Evolutionary conservation across 352 stramenopile genomes (phyloP).

Genomic region (Globisporangium solare): DNA sequence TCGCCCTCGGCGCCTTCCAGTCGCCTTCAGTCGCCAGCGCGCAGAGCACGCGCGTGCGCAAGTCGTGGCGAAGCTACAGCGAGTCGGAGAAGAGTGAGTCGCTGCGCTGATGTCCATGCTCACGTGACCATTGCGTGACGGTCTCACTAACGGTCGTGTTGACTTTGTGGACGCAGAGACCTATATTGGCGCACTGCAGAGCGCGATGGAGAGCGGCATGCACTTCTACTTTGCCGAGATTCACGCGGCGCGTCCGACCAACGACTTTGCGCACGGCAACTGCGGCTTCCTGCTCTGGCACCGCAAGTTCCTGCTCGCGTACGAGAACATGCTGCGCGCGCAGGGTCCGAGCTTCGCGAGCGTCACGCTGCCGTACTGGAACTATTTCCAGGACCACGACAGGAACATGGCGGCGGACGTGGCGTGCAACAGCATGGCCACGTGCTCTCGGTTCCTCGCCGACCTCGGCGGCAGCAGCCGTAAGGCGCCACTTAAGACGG

Average conservation of each 20-base stretch:
- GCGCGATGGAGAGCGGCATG: neutral
- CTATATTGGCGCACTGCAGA: neutral
- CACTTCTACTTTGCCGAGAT: slow-evolving; percentile 3
- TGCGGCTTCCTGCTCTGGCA: slow-evolving; percentile 5
- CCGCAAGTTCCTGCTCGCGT: slow-evolving; percentile 4
- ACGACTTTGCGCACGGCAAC: slow-evolving; percentile 1
- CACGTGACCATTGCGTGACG: neutral
- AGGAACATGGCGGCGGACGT: neutral
- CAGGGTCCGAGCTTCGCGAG: slow-evolving; percentile 7
- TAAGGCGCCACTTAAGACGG: neutral
- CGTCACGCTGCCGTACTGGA: slow-evolving; percentile 11
- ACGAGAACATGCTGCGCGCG: slow-evolving; percentile 8
- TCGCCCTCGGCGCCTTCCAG: neutral
- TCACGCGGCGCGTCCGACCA: slow-evolving; percentile 1
- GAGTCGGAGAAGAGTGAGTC: neutral
- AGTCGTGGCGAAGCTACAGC: neutral
- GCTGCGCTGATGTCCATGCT: neutral
- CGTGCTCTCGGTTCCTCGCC: neutral
- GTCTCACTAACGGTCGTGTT: neutral
- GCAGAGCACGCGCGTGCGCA: neutral
- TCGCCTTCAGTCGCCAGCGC: neutral
- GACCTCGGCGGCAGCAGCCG: neutral
- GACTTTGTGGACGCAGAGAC: neutral
- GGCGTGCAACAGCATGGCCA: slow-evolving; percentile 1
- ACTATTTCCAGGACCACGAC: neutral